Conservation (phyloP, 176 grass and related monocot genomes). For the Alloteropsis semialata region DNA sequence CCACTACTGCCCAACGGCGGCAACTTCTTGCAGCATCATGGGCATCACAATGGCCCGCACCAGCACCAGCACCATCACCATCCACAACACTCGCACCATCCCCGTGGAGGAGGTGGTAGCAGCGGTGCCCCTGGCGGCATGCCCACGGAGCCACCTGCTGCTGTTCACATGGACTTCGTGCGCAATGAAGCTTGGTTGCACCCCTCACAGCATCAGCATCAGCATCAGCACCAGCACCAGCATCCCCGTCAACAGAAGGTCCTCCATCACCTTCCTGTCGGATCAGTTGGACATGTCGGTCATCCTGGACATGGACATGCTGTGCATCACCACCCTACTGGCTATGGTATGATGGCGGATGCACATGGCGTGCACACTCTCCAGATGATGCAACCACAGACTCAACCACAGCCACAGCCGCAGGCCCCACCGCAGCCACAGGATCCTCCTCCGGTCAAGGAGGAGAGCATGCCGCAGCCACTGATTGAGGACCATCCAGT, state of each 20-base stretch:
- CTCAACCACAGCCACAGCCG: background rate
- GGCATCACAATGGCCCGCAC: constrained; percentile 16
- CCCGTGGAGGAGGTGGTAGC: background rate
- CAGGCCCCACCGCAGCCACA: constrained; percentile 4
- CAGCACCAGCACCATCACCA: constrained; percentile 35
- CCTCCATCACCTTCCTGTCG: constrained; percentile 29
- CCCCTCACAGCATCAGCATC: background rate
- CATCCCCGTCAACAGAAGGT: constrained; percentile 45
- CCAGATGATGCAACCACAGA: constrained; percentile 56
- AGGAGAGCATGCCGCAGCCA: constrained; percentile 17
- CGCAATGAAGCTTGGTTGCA: constrained; percentile 53
- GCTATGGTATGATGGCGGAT: constrained; percentile 45
- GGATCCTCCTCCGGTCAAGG: constrained; percentile 38
- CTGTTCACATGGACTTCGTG: constrained; percentile 51
- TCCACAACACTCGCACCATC: constrained; percentile 31
- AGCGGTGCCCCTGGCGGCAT: constrained; percentile 9
- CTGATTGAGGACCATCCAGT: constrained; percentile 33
- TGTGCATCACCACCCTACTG: constrained; percentile 46
- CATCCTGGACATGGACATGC: constrained; percentile 31
- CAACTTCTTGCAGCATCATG: constrained; percentile 44
- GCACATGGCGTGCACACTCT: constrained; percentile 36
- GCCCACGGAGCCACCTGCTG: constrained; percentile 18
- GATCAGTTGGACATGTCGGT: constrained; percentile 9
- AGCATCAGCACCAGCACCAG: constrained; percentile 30
- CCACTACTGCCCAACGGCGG: constrained; percentile 36